Percentiles rank a stretch among this genome's conserved stretches.
Conservation (phyloP, 2,329 filamentous ascomycete species). For the Aspergillus uvarum region DNA sequence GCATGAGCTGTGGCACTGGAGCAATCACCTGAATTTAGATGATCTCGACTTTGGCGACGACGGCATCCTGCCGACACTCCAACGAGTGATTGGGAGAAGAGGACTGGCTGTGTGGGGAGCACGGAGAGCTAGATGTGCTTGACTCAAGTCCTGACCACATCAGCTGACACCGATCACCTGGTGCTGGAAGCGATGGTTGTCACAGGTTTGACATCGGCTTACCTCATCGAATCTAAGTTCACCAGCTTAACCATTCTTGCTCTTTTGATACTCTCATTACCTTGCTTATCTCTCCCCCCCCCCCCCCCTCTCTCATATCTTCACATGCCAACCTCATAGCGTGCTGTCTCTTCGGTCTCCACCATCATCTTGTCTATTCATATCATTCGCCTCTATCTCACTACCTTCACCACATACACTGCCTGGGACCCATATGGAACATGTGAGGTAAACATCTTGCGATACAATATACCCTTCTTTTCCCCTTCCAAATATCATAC, state of each 20-base stretch:
- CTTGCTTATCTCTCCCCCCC: too few relatives aligned
- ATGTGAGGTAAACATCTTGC: background rate
- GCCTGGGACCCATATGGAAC: background rate
- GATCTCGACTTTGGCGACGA: conserved; percentile 53
- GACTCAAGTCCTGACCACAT: background rate
- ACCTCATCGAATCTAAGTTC: background rate
- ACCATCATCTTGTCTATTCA: background rate
- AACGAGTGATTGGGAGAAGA: conserved; percentile 48
- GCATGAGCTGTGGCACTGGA: conserved; percentile 45
- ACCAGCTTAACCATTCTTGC: background rate
- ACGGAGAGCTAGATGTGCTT: conserved; percentile 30
- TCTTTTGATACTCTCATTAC: too few relatives aligned
- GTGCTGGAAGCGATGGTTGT: background rate
- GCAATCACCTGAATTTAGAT: conserved; percentile 52
- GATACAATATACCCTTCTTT: background rate
- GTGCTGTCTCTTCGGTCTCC: background rate
- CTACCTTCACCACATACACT: background rate
- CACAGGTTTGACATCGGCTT: background rate
- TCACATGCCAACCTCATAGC: too few relatives aligned
- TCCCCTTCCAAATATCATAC: background rate
- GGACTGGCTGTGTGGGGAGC: conserved; percentile 53
- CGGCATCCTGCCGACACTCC: conserved; percentile 47
- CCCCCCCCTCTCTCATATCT: too few relatives aligned
- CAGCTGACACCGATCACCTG: conserved; percentile 7
- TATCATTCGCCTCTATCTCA: background rate